Conservation (phyloP, 2,329 filamentous ascomycete species). For the Diaporthe citri region DNA sequence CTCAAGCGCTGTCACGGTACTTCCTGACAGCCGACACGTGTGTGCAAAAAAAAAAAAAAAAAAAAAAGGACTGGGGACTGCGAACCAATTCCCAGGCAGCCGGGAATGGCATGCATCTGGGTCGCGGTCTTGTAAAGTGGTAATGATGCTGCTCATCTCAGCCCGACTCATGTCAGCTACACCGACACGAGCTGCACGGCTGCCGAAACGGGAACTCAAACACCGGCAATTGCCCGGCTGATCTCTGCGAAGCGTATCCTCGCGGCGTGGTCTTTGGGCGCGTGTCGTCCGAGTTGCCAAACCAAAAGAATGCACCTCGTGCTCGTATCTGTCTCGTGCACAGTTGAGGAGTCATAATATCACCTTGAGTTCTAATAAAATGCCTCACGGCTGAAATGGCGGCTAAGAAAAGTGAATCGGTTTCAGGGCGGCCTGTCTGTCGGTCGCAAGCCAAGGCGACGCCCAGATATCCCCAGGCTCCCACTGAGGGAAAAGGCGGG, state of each 20-base stretch:
- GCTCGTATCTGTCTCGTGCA: slow-evolving; percentile 13
- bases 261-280: background rate
- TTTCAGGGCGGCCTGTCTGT: background rate
- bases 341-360: background rate
- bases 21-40: background rate
- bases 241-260: slow-evolving; percentile 6
- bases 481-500: slow-evolving; percentile 16
- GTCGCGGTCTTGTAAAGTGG: background rate
- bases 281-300: background rate
- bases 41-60: background rate
- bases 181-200: slow-evolving; percentile 22
- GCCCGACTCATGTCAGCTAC: slow-evolving; percentile 18
- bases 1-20: background rate
- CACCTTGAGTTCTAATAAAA: background rate
- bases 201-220: slow-evolving; percentile 24
- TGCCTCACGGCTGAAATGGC: slow-evolving; percentile 12
- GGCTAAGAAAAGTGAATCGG: background rate
- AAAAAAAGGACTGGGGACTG: background rate
- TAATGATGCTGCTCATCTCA: slow-evolving; percentile 10
- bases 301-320: slow-evolving; percentile 1
- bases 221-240: slow-evolving; percentile 4
- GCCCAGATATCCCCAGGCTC: background rate
- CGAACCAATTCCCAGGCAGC: background rate
- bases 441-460: background rate
- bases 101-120: background rate